Conservation (phyloP, 1,284 basidiomycete genomes). For the Rhodotorula sp. region DNA sequence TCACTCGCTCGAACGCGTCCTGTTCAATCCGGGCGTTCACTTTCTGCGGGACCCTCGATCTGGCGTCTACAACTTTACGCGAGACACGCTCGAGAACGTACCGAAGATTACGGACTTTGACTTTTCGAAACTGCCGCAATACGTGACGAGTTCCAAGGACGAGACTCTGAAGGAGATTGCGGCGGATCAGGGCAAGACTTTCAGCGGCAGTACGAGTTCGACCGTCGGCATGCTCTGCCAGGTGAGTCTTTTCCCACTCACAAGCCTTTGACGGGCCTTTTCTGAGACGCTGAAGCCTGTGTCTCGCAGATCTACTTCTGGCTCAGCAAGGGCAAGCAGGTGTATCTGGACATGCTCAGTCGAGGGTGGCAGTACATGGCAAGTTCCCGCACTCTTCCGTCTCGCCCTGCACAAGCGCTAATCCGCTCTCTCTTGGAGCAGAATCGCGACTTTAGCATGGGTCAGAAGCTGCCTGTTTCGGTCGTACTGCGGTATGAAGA, state of each 20-base stretch:
- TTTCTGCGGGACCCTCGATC: conserved; percentile 85
- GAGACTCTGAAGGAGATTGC: conserved; percentile 67
- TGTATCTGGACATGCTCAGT: conserved; percentile 47
- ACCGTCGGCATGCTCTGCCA: conserved; percentile 40
- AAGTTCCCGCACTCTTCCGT: background rate
- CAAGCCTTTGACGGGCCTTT: background rate
- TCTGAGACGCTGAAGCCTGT: no score
- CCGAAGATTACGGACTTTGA: conserved; percentile 84
- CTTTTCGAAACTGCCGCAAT: conserved; percentile 75
- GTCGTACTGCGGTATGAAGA: conserved; percentile 61
- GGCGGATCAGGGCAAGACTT: conserved; percentile 61
- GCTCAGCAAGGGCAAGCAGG: conserved; percentile 48
- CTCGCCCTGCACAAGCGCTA: background rate
- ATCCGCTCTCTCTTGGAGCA: conserved; percentile 45
- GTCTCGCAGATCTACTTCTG: conserved; percentile 71
- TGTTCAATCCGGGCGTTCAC: conserved; percentile 91
- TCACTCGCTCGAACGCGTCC: conserved; percentile 75
- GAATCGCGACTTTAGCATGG: conserved; percentile 69
- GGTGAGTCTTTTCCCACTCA: conserved; percentile 5
- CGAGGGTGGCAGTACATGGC: conserved; percentile 11
- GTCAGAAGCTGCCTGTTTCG: conserved; percentile 75
- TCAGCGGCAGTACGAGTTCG: conserved; percentile 72
- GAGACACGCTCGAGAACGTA: conserved; percentile 56
- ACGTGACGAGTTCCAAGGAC: conserved; percentile 79
- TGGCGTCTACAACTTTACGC: conserved; percentile 85